Conservation (phyloP, 495 filamentous ascomycete genomes). For the Talaromyces nanjingensis region DNA sequence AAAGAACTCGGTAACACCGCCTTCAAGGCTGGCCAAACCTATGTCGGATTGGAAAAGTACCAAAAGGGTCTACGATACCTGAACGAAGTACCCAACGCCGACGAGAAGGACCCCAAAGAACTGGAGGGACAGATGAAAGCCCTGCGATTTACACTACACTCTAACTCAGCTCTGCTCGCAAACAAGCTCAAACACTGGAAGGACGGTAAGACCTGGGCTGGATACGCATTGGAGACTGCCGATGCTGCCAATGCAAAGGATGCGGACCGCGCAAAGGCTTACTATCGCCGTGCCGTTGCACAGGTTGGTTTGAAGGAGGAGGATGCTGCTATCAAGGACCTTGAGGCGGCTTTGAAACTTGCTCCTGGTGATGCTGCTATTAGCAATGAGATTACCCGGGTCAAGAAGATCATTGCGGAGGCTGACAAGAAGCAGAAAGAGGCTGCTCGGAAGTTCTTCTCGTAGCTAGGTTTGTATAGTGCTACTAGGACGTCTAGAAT, state of each 20-base stretch:
- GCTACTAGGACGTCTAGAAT: background rate
- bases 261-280: slow-evolving; percentile 80
- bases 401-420: slow-evolving; percentile 68
- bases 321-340: slow-evolving; percentile 68
- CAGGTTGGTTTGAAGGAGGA: slow-evolving; percentile 73
- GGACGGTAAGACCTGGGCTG: slow-evolving; percentile 62
- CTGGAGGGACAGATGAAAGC: slow-evolving; percentile 58
- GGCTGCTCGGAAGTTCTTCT: slow-evolving; percentile 83
- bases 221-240: slow-evolving; percentile 62
- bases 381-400: slow-evolving; percentile 60
- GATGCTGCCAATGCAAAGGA: slow-evolving; percentile 51
- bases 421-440: slow-evolving; percentile 81
- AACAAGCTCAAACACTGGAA: slow-evolving; percentile 68
- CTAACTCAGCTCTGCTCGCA: slow-evolving; percentile 71
- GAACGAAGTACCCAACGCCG: slow-evolving; percentile 72
- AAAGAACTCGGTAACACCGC: slow-evolving; percentile 49
- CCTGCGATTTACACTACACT: slow-evolving; percentile 70
- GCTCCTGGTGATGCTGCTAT: slow-evolving; percentile 73
- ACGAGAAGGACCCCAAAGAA: slow-evolving; percentile 59
- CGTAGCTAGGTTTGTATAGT: slow-evolving; percentile 23
- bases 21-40: slow-evolving; percentile 70
- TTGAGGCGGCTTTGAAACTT: slow-evolving; percentile 68
- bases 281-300: slow-evolving; percentile 75
- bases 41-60: slow-evolving; percentile 83
- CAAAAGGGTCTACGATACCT: slow-evolving; percentile 95